A percentile compares a stretch with the other conserved stretches of the same genome.
These are phyloP conservation scores for Plasmodium inui DNA, from an alignment of 169 alveolate genomes.

Conservation along the genomic window DNA sequence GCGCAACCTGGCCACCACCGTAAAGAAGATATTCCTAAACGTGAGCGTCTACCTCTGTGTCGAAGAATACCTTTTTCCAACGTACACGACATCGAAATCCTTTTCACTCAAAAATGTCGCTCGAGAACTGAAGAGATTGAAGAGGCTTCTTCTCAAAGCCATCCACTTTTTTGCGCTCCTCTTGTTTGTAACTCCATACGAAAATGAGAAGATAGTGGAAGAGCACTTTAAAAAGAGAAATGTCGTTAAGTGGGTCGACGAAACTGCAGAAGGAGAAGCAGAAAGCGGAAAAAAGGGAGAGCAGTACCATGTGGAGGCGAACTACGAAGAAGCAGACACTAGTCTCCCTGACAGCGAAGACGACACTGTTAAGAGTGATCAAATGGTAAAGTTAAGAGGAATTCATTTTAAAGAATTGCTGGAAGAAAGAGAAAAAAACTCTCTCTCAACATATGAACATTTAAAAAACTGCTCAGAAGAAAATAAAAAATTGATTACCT, in stretches of 20 bases:
- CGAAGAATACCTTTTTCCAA: conserved; percentile 64
- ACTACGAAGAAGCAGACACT: neutral
- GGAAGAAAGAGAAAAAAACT: conserved; percentile 24
- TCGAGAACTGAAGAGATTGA: conserved; percentile 34
- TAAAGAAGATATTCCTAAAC: conserved; percentile 22
- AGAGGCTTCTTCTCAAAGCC: conserved; percentile 6
- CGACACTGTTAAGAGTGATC: neutral
- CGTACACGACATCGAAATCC: conserved; percentile 5
- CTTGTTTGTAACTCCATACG: conserved; percentile 25
- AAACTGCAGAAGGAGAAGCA: neutral
- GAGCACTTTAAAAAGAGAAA: conserved; percentile 41
- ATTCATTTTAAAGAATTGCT: conserved; percentile 8
- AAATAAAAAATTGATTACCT: conserved; percentile 33
- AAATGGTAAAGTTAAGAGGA: neutral
- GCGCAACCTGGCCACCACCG: neutral
- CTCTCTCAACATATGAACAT: conserved; percentile 12
- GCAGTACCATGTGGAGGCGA: conserved; percentile 7
- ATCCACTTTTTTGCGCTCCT: conserved; percentile 14
- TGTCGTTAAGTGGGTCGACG: neutral
- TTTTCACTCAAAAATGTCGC: conserved; percentile 17
- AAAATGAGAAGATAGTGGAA: conserved; percentile 26
- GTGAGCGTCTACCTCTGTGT: conserved; percentile 39
- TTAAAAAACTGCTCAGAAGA: conserved; percentile 20
- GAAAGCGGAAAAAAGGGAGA: neutral
- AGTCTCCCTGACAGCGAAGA: conserved; percentile 9